Base-by-base conservation (phyloP, 345 rosid genomes). In the Arabidopsis suecica region DNA sequence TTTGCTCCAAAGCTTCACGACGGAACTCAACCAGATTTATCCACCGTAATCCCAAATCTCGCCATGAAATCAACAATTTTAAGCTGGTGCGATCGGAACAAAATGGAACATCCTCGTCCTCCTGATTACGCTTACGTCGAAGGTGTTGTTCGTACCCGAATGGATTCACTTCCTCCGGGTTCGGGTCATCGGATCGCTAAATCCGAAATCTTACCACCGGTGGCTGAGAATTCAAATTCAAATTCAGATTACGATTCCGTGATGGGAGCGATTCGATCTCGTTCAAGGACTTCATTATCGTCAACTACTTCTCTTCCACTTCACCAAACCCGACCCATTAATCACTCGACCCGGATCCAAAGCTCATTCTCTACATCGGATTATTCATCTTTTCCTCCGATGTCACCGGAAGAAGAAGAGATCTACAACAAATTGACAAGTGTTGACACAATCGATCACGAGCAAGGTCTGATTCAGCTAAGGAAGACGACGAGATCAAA, bases 271-370 rank as follows among this genome's bases (percentile, higher is more conserved):
- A 42, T 81, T 45, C 82, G 86, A 68, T 82, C 93, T 14, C 84
- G 76, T 33, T 84, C 89, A 9, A 95, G 82, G 73, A 70, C 72
- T 55, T 67, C 82, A 14, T 71, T 77, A 77, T 70, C 69, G 33
- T 79, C 88, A 6, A 82, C 83, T 51, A 82, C 85, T 20, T 87
- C 96, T 1, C 84, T 85, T 33, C 90, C 95, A 0, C 45, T 74
- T 36, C 88, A 89, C 48, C 91, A 88, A 37, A 80, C 84, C 5
- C 89, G 91, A 25, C 98, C 97, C 5, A 83, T 84, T 9, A 86
- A 88, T 53, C 84, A 80, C 65, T 84, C 86, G 2, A 68, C 82
- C 68, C 81, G 47, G 65, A 82, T 57, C 56, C 70, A 65, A 0
- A 81, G 18, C 67, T 61, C 75, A 4, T 69, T 50, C 14, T 68